phyloP scores from a whole-genome alignment of 2,329 filamentous ascomycete species.

The Talaromyces sp. region DNA sequence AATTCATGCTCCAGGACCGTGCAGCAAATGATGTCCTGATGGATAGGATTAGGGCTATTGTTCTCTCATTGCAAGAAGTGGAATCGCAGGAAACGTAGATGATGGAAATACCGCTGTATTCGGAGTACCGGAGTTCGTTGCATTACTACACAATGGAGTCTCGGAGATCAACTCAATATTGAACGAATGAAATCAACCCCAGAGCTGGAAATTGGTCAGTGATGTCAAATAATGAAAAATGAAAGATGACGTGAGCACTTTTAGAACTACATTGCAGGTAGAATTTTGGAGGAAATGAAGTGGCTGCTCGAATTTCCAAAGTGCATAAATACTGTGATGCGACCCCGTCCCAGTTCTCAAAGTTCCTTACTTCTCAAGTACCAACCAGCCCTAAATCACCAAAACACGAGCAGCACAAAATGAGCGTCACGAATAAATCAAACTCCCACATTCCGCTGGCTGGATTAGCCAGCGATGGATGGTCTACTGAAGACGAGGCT shows the following conservation, averaged over 20 bases:
- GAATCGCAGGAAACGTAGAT: background rate
- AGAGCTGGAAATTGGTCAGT: too few relatives aligned
- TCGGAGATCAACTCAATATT: background rate
- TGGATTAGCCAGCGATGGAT: background rate
- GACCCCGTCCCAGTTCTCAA: background rate
- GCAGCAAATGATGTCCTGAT: background rate
- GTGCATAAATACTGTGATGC: background rate
- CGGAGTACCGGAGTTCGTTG: background rate
- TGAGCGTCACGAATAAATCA: background rate
- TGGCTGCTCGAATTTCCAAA: background rate
- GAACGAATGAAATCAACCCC: too few relatives aligned
- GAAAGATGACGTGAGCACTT: too few relatives aligned
- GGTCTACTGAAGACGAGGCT: conserved; percentile 6
- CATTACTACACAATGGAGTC: background rate
- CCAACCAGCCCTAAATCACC: background rate
- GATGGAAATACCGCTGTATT: background rate
- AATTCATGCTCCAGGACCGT: too few relatives aligned
- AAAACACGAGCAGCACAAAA: background rate
- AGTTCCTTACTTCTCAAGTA: background rate
- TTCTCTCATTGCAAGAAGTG: background rate
- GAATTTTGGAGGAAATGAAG: background rate
- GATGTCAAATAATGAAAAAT: too few relatives aligned
- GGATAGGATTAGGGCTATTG: background rate
- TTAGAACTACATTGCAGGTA: too few relatives aligned
- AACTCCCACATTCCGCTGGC: background rate